These are phyloP conservation scores for Globisporangium perplexum DNA, from an alignment of 352 stramenopile genomes.

Conservation along the genomic window DNA sequence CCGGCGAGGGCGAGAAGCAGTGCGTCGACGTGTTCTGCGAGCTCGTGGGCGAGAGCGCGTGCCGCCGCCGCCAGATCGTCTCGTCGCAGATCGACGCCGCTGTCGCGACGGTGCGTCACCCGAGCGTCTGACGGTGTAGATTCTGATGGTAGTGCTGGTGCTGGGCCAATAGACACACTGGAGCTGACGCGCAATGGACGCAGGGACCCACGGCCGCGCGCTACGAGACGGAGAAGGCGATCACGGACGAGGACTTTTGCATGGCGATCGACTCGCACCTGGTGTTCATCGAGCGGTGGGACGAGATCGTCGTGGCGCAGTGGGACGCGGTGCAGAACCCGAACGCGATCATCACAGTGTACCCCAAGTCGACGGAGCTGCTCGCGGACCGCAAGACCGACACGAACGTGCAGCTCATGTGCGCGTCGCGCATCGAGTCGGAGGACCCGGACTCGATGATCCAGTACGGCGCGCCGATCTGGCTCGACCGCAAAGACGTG, in stretches of 20 bases:
- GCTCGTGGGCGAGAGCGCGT: slow-evolving; percentile 54
- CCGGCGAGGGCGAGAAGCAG: slow-evolving; percentile 47
- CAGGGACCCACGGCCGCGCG: slow-evolving; percentile 64
- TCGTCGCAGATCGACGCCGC: slow-evolving; percentile 63
- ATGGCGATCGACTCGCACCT: slow-evolving; percentile 80
- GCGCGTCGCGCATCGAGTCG: slow-evolving; percentile 67
- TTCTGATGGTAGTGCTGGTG: too few relatives aligned
- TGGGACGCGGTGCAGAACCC: slow-evolving; percentile 68
- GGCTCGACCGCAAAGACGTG: slow-evolving; percentile 60
- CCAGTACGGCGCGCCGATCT: slow-evolving; percentile 65
- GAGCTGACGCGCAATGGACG: too few relatives aligned
- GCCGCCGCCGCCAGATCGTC: slow-evolving; percentile 56
- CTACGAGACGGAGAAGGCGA: slow-evolving; percentile 72
- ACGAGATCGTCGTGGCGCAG: slow-evolving; percentile 64
- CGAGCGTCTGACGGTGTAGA: slow-evolving; percentile 2
- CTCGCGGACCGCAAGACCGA: slow-evolving; percentile 44
- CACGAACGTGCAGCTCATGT: slow-evolving; percentile 74
- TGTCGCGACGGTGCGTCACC: slow-evolving; percentile 53
- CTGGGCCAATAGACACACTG: too few relatives aligned
- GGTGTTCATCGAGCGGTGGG: slow-evolving; percentile 70
- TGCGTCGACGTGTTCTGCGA: slow-evolving; percentile 66
- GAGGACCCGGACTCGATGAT: slow-evolving; percentile 67
- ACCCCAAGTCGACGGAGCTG: slow-evolving; percentile 71
- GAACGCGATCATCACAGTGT: slow-evolving; percentile 78
- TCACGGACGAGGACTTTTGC: slow-evolving; percentile 76